Conservation (phyloP, 345 rosid species). For the Eucalyptus victrix region DNA sequence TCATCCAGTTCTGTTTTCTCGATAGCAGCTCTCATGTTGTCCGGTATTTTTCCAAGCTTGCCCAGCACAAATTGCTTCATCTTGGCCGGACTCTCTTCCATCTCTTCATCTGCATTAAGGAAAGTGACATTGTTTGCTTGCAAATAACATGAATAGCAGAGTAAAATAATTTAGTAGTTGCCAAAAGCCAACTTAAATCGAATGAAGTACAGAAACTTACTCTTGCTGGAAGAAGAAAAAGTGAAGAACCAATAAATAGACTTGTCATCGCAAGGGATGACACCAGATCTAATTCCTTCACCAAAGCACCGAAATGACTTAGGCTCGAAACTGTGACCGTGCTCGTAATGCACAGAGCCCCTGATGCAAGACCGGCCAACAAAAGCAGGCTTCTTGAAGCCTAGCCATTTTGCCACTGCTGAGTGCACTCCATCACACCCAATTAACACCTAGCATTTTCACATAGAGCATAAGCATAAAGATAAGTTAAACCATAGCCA, state of each 20-base stretch:
- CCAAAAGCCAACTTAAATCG: neutral
- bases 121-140: neutral
- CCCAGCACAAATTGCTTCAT: slow-evolving; percentile 19
- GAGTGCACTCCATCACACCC: slow-evolving; percentile 76
- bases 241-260: neutral
- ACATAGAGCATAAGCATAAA: neutral
- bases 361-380: slow-evolving; percentile 25
- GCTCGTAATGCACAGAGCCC: slow-evolving; percentile 22
- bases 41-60: slow-evolving; percentile 4
- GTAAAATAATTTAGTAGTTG: neutral
- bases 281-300: neutral
- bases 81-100: slow-evolving; percentile 6
- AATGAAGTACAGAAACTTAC: neutral
- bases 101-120: slow-evolving; percentile 1
- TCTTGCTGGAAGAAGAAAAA: neutral
- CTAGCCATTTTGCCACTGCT: slow-evolving; percentile 53
- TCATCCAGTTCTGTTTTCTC: slow-evolving; percentile 25
- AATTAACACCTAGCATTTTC: slow-evolving; percentile 32
- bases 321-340: slow-evolving; percentile 22
- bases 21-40: neutral
- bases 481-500: too few relatives aligned
- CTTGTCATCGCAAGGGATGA: neutral
- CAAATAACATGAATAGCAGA: neutral
- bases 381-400: slow-evolving; percentile 32
- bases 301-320: neutral